Percentiles rank a stretch among this genome's conserved stretches.
Evolutionary conservation across 345 rosid species (phyloP).

Genomic region (Boechera divaricarpa): DNA sequence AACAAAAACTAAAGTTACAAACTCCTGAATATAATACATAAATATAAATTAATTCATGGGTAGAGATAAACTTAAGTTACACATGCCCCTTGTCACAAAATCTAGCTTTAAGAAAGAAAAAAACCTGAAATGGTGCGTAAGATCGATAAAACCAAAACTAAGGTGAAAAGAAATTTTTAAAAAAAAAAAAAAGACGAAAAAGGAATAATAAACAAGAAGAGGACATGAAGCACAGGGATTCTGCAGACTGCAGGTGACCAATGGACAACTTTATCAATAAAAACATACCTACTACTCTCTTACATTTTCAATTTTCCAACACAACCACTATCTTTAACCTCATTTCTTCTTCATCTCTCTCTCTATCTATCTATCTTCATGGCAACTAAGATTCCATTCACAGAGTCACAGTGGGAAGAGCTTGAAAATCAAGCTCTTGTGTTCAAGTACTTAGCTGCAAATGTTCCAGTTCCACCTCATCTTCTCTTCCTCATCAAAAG

Average conservation of each 20-base stretch:
- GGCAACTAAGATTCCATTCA: constrained; percentile 69
- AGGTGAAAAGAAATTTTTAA: not conserved
- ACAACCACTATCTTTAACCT: constrained; percentile 7
- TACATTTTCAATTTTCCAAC: constrained; percentile 27
- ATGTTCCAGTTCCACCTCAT: constrained; percentile 79
- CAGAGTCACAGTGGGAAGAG: constrained; percentile 88
- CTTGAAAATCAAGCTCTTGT: constrained; percentile 89
- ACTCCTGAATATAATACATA: not conserved
- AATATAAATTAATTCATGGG: constrained; percentile 1
- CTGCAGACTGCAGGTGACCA: constrained; percentile 46
- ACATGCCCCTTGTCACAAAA: constrained; percentile 24
- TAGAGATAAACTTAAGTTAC: not conserved
- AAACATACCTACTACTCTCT: constrained; percentile 47
- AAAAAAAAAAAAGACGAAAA: not conserved
- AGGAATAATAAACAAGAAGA: constrained; percentile 45
- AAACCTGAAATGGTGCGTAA: not conserved
- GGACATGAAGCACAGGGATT: constrained; percentile 47
- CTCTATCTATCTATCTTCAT: constrained; percentile 12
- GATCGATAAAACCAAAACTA: constrained; percentile 22
- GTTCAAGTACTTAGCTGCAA: constrained; percentile 78
- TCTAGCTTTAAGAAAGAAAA: constrained; percentile 17
- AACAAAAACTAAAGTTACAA: constrained; percentile 17
- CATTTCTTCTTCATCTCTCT: constrained; percentile 7
- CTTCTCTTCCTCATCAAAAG: constrained; percentile 77
- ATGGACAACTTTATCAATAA: constrained; percentile 44